These are phyloP conservation scores for Amesomyces nigricolor DNA, from an alignment of 2,329 filamentous ascomycete genomes.

Conservation along the genomic window DNA sequence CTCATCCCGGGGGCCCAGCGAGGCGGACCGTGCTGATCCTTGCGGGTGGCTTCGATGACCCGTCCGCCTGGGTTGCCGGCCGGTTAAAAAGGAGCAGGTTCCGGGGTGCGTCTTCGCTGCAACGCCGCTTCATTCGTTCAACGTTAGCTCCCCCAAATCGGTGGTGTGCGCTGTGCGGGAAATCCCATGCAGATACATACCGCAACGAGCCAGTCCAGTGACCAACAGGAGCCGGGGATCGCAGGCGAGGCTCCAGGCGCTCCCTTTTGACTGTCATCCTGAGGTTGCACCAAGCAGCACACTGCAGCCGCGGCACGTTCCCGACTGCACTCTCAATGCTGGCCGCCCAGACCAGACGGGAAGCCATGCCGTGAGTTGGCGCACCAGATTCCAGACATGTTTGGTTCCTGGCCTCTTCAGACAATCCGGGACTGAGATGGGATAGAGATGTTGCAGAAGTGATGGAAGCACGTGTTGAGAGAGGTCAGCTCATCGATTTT, in stretches of 20 bases:
- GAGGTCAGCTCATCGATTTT: too few species aligned
- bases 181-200: slow-evolving; percentile 2
- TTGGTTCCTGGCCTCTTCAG: background rate
- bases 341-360: slow-evolving; percentile 9
- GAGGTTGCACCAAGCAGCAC: slow-evolving; percentile 17
- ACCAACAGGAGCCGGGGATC: slow-evolving; percentile 4
- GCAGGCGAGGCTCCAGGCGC: background rate
- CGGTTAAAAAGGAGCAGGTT: slow-evolving; percentile 24
- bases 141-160: slow-evolving; percentile 1
- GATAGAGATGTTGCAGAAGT: too few species aligned
- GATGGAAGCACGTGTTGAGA: too few species aligned
- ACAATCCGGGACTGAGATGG: background rate
- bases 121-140: slow-evolving; percentile 18
- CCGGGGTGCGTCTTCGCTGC: slow-evolving; percentile 16
- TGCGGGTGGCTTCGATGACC: slow-evolving; percentile 27
- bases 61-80: slow-evolving; percentile 25
- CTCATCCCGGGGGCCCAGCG: slow-evolving; percentile 14
- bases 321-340: slow-evolving; percentile 13
- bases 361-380: slow-evolving; percentile 8
- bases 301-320: slow-evolving; percentile 10
- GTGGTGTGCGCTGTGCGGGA: background rate
- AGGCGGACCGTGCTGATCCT: slow-evolving; percentile 25
- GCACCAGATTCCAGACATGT: background rate
- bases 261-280: slow-evolving; percentile 3
- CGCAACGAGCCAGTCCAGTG: background rate